A percentile compares a stretch with the other conserved stretches of the same genome.
Conservation (phyloP, 106 monocot genomes). For the Dendrobium catenatum region DNA sequence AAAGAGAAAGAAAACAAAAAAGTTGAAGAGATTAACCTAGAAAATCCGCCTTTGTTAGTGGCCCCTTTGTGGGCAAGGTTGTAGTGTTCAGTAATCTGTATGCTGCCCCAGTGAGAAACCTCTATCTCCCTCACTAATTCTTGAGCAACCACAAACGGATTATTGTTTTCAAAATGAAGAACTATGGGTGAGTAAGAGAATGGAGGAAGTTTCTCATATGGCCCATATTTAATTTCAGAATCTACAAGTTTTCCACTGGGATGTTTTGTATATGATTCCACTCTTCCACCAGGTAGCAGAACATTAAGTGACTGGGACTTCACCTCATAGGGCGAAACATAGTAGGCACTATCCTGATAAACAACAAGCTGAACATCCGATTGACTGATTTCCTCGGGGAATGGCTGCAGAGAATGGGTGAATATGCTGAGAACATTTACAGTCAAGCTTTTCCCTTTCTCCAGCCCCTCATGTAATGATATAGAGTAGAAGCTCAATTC, state of each 20-base stretch:
- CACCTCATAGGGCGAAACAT: conserved; percentile 74
- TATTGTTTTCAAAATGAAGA: conserved; percentile 89
- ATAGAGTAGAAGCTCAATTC: conserved; percentile 74
- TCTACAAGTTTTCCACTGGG: conserved; percentile 65
- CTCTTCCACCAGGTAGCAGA: conserved; percentile 68
- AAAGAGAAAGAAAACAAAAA: conserved; percentile 1
- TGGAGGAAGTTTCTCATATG: conserved; percentile 66
- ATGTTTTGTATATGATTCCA: conserved; percentile 88
- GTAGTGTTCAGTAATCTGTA: conserved; percentile 90
- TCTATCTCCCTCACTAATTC: conserved; percentile 81
- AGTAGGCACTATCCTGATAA: conserved; percentile 83
- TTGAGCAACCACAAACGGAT: conserved; percentile 77
- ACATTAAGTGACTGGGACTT: conserved; percentile 70
- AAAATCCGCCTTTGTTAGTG: conserved; percentile 78
- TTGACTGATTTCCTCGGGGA: conserved; percentile 92
- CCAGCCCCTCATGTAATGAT: conserved; percentile 49
- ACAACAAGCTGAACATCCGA: conserved; percentile 81
- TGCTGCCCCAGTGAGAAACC: conserved; percentile 94
- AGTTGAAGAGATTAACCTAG: conserved; percentile 39
- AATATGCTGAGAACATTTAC: conserved; percentile 64
- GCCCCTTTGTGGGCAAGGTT: conserved; percentile 85
- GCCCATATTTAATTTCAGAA: conserved; percentile 84
- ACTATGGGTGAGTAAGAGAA: conserved; percentile 57
- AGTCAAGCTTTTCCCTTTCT: conserved; percentile 43
- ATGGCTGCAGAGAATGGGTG: conserved; percentile 68